Conservation (phyloP, 139 green algal genomes). For the Eudorina sp. region DNA sequence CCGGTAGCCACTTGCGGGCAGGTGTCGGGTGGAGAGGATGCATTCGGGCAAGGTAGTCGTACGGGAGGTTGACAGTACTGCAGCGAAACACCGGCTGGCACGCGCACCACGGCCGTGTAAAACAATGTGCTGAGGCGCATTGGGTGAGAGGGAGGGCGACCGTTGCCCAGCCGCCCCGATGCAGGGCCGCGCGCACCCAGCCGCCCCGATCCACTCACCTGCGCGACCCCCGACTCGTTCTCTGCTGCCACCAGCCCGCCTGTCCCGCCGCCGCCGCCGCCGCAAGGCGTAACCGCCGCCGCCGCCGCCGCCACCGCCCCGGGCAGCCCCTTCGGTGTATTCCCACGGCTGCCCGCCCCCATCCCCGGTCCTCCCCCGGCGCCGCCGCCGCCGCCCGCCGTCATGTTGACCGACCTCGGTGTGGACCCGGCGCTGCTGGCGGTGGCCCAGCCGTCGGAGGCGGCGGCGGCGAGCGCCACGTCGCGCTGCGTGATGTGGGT, state of each 20-base stretch:
- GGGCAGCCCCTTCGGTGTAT: neutral
- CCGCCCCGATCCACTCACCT: neutral
- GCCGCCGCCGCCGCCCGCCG: neutral
- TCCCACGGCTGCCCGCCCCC: neutral
- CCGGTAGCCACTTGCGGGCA: no score
- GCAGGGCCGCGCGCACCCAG: no score
- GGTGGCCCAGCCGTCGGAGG: conserved; percentile 30
- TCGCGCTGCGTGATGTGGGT: conserved; percentile 46
- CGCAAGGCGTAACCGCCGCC: neutral
- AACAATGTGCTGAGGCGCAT: no score
- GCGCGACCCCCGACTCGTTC: conserved; percentile 20
- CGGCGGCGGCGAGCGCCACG: conserved; percentile 31
- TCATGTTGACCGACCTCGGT: neutral
- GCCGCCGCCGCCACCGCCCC: neutral
- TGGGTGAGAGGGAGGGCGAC: no score
- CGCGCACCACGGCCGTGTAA: no score
- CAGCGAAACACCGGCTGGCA: no score
- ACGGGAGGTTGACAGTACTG: no score
- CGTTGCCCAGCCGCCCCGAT: no score
- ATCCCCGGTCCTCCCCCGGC: neutral
- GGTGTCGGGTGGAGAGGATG: no score
- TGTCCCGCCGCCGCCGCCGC: conserved; percentile 6
- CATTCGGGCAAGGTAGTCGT: no score
- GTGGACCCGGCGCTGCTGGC: neutral
- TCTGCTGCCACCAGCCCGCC: neutral